These are phyloP conservation scores for Ustilaginoidea virens DNA, from an alignment of 2,329 filamentous ascomycete species.

Conservation along the genomic window DNA sequence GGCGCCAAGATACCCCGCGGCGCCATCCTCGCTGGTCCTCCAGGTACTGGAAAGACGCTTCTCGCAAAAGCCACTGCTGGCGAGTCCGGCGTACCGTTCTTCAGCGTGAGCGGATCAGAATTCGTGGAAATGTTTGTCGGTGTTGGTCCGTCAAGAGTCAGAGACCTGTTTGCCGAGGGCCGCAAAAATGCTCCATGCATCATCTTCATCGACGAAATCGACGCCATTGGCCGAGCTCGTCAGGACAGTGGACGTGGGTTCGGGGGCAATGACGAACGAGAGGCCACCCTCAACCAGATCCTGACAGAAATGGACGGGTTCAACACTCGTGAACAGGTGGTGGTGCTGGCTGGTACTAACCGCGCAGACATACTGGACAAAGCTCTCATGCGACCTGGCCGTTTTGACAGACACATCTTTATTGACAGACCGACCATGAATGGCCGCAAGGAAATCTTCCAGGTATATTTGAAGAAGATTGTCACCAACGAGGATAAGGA, in stretches of 20 bases:
- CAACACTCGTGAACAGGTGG: constrained; percentile 91
- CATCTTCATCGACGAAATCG: constrained; percentile 99
- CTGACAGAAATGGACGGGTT: constrained; percentile 99
- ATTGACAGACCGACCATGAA: constrained; percentile 96
- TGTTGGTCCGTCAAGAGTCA: constrained; percentile 88
- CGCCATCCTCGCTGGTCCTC: constrained; percentile 91
- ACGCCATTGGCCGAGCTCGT: constrained; percentile 87
- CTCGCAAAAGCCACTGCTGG: constrained; percentile 95
- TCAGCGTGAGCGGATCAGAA: constrained; percentile 94
- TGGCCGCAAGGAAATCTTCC: constrained; percentile 89
- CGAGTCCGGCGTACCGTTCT: constrained; percentile 94
- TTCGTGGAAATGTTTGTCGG: constrained; percentile 99
- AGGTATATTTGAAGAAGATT: constrained; percentile 87
- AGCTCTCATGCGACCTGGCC: constrained; percentile 88
- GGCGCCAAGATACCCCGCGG: constrained; percentile 96
- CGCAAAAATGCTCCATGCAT: constrained; percentile 96
- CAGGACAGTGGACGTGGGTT: constrained; percentile 55
- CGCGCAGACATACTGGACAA: constrained; percentile 88
- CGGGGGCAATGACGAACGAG: constrained; percentile 91
- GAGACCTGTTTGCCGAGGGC: constrained; percentile 86
- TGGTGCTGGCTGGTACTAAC: constrained; percentile 94
- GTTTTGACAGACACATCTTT: constrained; percentile 90
- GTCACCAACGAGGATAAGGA: constrained; percentile 84
- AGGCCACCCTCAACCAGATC: constrained; percentile 95
- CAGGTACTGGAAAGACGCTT: constrained; percentile 95